Conservation (phyloP, 2,329 filamentous ascomycete genomes). For the Colletotrichum orbiculare region DNA sequence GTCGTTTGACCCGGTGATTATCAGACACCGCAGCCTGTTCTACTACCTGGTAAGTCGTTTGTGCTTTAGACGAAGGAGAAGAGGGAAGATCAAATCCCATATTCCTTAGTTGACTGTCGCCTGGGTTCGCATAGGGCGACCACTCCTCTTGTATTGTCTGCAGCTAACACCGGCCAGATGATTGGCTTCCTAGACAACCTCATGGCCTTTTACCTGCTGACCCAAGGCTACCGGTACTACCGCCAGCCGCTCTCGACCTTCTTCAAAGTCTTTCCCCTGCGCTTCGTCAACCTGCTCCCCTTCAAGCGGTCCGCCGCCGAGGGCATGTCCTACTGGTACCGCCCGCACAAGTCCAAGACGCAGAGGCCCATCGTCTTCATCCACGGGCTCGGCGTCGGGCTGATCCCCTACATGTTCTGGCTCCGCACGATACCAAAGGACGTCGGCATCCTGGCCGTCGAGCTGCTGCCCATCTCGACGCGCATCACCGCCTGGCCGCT, state of each 20-base stretch:
- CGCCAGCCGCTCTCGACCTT: constrained; percentile 57
- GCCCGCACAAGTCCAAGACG: constrained; percentile 67
- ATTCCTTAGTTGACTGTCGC: no score
- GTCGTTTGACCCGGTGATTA: constrained; percentile 67
- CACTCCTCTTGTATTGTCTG: no score
- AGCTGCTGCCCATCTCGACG: constrained; percentile 69
- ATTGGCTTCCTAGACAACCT: constrained; percentile 60
- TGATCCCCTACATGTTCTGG: constrained; percentile 68
- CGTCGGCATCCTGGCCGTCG: constrained; percentile 67
- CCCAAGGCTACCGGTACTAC: constrained; percentile 53
- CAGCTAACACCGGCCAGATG: constrained; percentile 17
- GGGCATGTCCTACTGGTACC: constrained; percentile 68
- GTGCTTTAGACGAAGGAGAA: no score
- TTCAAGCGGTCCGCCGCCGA: constrained; percentile 57
- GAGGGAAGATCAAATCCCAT: no score
- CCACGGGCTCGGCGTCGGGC: constrained; percentile 66
- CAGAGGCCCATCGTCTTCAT: constrained; percentile 69
- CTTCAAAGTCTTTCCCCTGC: constrained; percentile 62
- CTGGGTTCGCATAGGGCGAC: no score
- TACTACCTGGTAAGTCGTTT: constrained; percentile 64
- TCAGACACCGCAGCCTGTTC: constrained; percentile 63
- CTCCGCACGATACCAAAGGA: constrained; percentile 53
- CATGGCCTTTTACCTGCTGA: constrained; percentile 46
- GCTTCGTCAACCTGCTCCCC: constrained; percentile 59
- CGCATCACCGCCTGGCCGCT: constrained; percentile 64